Conservation (phyloP, 257 asterid species). For the Solanum phureja region DNA sequence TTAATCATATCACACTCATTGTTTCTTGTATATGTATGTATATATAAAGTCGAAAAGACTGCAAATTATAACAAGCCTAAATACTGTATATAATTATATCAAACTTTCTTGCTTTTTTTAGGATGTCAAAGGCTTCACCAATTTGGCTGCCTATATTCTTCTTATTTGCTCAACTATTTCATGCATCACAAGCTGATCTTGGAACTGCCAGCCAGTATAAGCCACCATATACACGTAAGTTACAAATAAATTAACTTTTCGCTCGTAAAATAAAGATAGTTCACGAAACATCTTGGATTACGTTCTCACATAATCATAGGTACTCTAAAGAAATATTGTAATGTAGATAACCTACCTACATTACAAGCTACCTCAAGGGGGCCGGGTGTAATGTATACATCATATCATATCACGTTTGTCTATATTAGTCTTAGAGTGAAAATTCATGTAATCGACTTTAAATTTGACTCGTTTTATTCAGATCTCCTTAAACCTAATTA, state of each 20-base stretch:
- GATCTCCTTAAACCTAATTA: no score
- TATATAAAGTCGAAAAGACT: neutral
- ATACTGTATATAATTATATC: neutral
- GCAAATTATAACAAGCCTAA: neutral
- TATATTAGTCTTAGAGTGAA: neutral
- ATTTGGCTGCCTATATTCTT: slow-evolving; percentile 6
- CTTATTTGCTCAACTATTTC: neutral
- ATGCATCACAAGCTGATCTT: slow-evolving; percentile 33
- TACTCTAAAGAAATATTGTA: neutral
- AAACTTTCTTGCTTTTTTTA: neutral
- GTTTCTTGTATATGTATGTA: neutral
- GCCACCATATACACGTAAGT: slow-evolving; percentile 72
- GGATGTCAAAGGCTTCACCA: neutral
- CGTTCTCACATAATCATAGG: neutral
- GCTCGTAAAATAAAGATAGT: neutral
- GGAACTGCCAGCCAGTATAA: slow-evolving; percentile 50
- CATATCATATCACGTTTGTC: neutral
- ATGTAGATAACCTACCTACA: neutral
- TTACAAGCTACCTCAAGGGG: neutral
- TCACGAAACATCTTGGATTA: neutral
- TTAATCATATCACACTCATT: neutral
- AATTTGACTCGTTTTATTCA: neutral
- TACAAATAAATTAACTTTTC: neutral
- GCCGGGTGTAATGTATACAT: neutral
- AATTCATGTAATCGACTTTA: neutral